Conservation (phyloP, 306 rosid species). For the Dalbergia oliveri region DNA sequence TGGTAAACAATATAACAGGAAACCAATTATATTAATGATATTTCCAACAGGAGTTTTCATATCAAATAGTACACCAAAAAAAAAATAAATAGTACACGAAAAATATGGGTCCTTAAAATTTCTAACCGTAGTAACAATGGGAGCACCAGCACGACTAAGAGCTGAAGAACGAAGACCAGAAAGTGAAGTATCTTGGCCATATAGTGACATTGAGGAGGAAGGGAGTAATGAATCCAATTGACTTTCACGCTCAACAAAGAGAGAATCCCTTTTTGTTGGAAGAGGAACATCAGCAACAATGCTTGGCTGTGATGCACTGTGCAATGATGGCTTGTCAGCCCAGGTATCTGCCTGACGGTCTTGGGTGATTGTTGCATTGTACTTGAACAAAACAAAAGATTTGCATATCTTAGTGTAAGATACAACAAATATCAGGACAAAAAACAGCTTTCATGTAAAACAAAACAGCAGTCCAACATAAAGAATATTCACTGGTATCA, state of each 20-base stretch:
- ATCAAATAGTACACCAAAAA: background rate
- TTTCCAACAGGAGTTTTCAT: constrained; percentile 19
- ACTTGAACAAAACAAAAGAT: constrained; percentile 52
- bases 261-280: constrained; percentile 73
- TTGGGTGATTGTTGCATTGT: constrained; percentile 68
- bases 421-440: constrained; percentile 21
- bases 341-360: constrained; percentile 74
- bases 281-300: constrained; percentile 58
- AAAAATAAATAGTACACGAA: constrained; percentile 25
- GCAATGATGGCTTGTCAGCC: constrained; percentile 72
- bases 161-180: constrained; percentile 83
- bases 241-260: constrained; percentile 72
- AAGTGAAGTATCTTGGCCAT: constrained; percentile 74
- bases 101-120: constrained; percentile 27
- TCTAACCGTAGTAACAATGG: constrained; percentile 91
- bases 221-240: constrained; percentile 77
- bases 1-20: background rate
- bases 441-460: constrained; percentile 22
- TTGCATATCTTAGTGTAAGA: constrained; percentile 23
- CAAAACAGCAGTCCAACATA: constrained; percentile 21
- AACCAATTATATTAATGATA: constrained; percentile 17
- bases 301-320: constrained; percentile 70
- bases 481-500: background rate
- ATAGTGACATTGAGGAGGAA: constrained; percentile 72
- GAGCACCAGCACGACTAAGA: constrained; percentile 69